Base-by-base conservation (phyloP, 2,329 filamentous ascomycete species). In the Aspergillus sergii region DNA sequence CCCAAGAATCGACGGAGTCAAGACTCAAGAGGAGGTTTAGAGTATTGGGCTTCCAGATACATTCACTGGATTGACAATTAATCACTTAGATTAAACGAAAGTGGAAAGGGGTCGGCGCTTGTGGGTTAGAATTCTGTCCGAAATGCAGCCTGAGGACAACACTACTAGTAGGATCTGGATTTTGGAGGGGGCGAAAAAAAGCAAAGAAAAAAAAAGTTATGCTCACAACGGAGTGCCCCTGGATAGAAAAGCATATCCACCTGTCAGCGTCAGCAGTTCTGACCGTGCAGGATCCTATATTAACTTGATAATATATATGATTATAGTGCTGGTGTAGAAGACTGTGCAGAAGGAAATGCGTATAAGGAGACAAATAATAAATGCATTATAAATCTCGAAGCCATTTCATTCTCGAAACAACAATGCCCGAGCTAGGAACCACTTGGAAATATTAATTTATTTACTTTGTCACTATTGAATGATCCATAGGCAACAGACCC, bases 401-500 rank as follows among this genome's bases (percentile, higher is more conserved):
- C 46, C 34, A 32, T 32, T 19, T 32, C 10, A 21, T 51, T 51
- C 48, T 32, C 48, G 48, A 51, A 51, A 51, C 48, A 34, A 34
- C 28, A 51, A 32, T 51, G 30, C 34, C 48, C 5, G 14, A 32
- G 36, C 39, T 19, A 45, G 39, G 23, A 23, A 46, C 41, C 26
- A 28, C 16, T 51, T 45, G n/a, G 55, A 14, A 41, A 45, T 34
- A 57, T 43, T 39, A 43, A 57, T 57, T 21, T 56, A 43, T 36
- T 56, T 26, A 39, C n/a, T 43, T 23, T 46, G n/a, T 46, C 28
- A 46, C n/a, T 23, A 45, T 57, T 45, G 55, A 57, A 23, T 26
- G 36, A 58, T 26, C 41, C 39, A 45, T 45, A 26, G 53, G 21
- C 53, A 41, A 41, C 53, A 26, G 56, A 43, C 39, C 56, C 56